A percentile compares a stretch with the other conserved stretches of the same genome.
Conservation (phyloP, 352 stramenopile species). For the Phytophthora fragariaefolia region DNA sequence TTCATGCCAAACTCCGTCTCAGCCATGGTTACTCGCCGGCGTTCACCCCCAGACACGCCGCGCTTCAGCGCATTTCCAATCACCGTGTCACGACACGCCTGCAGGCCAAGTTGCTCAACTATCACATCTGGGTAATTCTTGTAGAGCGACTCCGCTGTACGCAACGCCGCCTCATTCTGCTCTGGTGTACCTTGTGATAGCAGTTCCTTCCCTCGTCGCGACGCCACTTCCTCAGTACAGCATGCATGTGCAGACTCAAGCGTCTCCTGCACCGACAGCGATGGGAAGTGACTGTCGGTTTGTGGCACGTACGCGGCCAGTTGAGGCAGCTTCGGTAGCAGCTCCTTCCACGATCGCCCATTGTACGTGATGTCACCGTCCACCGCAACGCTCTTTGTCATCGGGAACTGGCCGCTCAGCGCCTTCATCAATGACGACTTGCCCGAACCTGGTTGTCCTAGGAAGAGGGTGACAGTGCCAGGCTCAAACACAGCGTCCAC, state of each 20-base stretch:
- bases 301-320: constrained; percentile 34
- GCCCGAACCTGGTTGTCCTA: constrained; percentile 46
- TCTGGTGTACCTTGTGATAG: constrained; percentile 30
- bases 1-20: constrained; percentile 47
- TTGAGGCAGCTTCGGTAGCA: constrained; percentile 26
- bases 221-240: constrained; percentile 51
- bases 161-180: constrained; percentile 27
- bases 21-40: constrained; percentile 51
- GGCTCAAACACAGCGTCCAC: constrained; percentile 47
- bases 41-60: constrained; percentile 69
- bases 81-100: constrained; percentile 33
- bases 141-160: constrained; percentile 9
- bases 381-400: constrained; percentile 32
- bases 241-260: constrained; percentile 37
- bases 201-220: constrained; percentile 52
- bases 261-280: constrained; percentile 40
- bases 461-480: constrained; percentile 44
- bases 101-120: constrained; percentile 35
- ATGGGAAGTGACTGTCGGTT: constrained; percentile 34
- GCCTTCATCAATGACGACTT: constrained; percentile 52
- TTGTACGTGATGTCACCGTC: constrained; percentile 47
- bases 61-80: constrained; percentile 43
- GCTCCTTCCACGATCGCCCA: constrained; percentile 14
- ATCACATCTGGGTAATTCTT: constrained; percentile 35
- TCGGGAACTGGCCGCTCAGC: constrained; percentile 39